phyloP scores from a whole-genome alignment of 805 yeast species.

The Yamadazyma philogaea region DNA sequence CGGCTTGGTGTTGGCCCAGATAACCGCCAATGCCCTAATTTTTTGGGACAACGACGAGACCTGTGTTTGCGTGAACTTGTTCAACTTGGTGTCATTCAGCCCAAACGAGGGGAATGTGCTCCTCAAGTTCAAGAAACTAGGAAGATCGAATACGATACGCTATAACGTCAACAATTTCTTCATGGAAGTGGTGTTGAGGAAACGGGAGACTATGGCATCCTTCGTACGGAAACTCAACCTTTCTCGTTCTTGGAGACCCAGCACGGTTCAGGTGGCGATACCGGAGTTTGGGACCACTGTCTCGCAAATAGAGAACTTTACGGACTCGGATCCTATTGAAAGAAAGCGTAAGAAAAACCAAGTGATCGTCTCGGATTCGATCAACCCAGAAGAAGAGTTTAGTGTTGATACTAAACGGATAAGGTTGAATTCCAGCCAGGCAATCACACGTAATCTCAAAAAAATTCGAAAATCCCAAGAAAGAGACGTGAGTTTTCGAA shows the following conservation, averaged over 20 bases:
- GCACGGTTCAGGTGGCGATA: neutral
- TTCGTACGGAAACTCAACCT: conserved; percentile 2
- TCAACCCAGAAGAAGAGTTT: conserved; percentile 1
- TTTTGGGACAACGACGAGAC: conserved; percentile 7
- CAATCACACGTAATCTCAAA: neutral
- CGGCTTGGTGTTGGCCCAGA: conserved; percentile 11
- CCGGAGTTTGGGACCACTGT: neutral
- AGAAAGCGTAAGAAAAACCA: neutral
- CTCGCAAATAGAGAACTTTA: neutral
- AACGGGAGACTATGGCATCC: neutral
- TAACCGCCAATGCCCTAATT: conserved; percentile 8
- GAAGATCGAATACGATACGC: conserved; percentile 9
- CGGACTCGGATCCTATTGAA: neutral
- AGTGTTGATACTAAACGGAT: neutral
- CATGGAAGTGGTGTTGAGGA: conserved; percentile 6
- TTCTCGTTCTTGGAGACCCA: conserved; percentile 2
- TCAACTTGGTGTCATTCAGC: conserved; percentile 1
- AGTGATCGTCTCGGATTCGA: neutral
- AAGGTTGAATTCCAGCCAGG: conserved; percentile 1
- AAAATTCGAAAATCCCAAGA: neutral
- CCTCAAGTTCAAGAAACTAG: conserved; percentile 10
- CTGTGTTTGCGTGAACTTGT: conserved; percentile 6
- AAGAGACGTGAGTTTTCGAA: conserved; percentile 2
- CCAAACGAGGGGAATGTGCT: neutral
- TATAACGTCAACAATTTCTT: conserved; percentile 9